Base-by-base conservation (phyloP, 768 basidiomycete genomes). In the Cyclocybe cylindracea region DNA sequence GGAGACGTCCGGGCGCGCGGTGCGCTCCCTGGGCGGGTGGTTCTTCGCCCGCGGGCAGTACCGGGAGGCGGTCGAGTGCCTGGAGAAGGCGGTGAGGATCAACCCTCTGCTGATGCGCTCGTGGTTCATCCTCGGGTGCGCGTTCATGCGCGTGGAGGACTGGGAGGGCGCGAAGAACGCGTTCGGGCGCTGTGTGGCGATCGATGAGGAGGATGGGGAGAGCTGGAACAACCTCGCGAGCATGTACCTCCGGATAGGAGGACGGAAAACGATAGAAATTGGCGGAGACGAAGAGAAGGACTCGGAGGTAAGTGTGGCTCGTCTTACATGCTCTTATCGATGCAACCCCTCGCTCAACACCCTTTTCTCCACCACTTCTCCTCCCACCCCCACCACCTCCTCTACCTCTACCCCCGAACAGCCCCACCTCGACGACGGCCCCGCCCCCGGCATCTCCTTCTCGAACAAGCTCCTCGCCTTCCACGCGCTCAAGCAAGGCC, bases 211-310 rank as follows among this genome's bases (percentile, higher is more conserved):
- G 58, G 95, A 99, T 62, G 93, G 84, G 3, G 96, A 98, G 77
- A 96, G 94, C 59, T 98, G 97, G 97, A 96, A 89, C 61, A 99
- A 99, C 67, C 75, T 99, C 56, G 97, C 96, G 33, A 94, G 88
- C 51, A 86, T 94, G 65, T 97, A 98, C 70, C 81, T 99, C 55
- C 86, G 92, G 41, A 78, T 96, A 68, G 87, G 84, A 9, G 77
- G 77, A 56, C 45, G 58, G 64, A 56, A 70, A 61, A 53, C 61
- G 61, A 54, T 34, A 32, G 40, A 2, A 18, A 31, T 33, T 13
- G 32, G 50, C 50, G 51, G 56, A 51, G 58, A 56, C 18, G 56
- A 61, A 40, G 54, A 51, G 10, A 56, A 61, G 33, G 63, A 59
- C 29, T 50, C 56, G 14, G 51, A 65, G 46, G 69, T 70, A 49